A percentile compares a stretch with the other conserved stretches of the same genome.
Conservation (phyloP, 495 filamentous ascomycete species). For the Trichoderma reesei region DNA sequence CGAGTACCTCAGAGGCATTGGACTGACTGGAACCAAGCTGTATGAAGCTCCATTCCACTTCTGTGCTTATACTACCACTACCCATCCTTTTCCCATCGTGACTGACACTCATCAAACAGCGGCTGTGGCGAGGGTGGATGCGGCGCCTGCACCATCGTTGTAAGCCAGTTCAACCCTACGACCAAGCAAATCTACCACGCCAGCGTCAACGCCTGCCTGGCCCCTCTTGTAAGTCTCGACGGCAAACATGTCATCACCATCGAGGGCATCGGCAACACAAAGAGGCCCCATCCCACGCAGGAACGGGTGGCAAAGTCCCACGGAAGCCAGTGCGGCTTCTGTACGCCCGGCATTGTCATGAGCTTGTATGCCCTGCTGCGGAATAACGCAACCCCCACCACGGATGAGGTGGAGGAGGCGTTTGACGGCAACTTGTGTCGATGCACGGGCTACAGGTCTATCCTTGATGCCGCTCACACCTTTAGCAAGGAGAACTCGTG, state of each 20-base stretch:
- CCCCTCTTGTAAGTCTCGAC: constrained; percentile 83
- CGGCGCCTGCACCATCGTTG: constrained; percentile 92
- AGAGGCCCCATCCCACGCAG: constrained; percentile 81
- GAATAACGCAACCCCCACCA: constrained; percentile 57
- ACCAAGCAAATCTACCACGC: constrained; percentile 86
- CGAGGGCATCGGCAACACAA: constrained; percentile 89
- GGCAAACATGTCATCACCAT: constrained; percentile 98
- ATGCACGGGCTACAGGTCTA: constrained; percentile 91
- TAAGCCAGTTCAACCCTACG: constrained; percentile 87
- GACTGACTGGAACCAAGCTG: constrained; percentile 66
- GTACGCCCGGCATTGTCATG: constrained; percentile 97
- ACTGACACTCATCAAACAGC: constrained; percentile 33
- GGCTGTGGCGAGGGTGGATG: constrained; percentile 94
- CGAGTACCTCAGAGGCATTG: constrained; percentile 84
- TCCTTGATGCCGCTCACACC: constrained; percentile 81
- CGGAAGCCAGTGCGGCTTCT: constrained; percentile 70
- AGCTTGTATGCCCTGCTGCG: constrained; percentile 75
- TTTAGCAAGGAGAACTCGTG: constrained; percentile 44
- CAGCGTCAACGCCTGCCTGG: constrained; percentile 88
- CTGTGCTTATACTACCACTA: constrained; percentile 12
- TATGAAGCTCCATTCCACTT: constrained; percentile 18
- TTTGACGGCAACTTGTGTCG: constrained; percentile 95
- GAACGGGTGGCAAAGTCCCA: constrained; percentile 76
- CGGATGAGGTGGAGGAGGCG: constrained; percentile 75
- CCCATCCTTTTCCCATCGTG: neutral